Conservation (phyloP, 192 early-diverging fungal species). For the Martensiomyces pterosporus region DNA sequence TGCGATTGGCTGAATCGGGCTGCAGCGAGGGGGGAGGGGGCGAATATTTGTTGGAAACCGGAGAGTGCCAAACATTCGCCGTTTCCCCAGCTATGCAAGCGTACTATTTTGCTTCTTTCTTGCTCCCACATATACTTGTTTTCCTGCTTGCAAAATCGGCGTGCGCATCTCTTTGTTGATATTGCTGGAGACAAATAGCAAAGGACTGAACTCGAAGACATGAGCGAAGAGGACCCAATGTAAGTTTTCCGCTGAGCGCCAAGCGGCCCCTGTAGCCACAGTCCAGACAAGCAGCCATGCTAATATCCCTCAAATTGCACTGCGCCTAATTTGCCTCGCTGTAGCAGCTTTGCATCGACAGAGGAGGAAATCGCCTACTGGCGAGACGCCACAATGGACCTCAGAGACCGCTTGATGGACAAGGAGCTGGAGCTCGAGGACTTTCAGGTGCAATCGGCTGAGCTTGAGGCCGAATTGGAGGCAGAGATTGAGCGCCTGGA, state of each 20-base stretch:
- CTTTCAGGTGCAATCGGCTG: slow-evolving; percentile 62
- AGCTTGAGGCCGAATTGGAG: slow-evolving; percentile 69
- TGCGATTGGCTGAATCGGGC: too few relatives aligned
- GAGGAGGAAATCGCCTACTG: slow-evolving; percentile 71
- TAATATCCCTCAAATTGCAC: too few relatives aligned
- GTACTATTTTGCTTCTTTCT: too few relatives aligned
- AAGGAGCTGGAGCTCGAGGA: slow-evolving; percentile 61
- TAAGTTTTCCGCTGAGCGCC: too few relatives aligned
- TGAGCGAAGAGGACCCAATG: slow-evolving; percentile 25
- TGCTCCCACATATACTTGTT: not conserved
- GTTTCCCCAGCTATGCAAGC: too few relatives aligned
- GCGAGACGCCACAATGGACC: slow-evolving; percentile 48
- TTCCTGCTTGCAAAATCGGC: not conserved
- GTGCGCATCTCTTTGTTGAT: not conserved
- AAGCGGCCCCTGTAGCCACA: slow-evolving; percentile 9
- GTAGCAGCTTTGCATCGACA: slow-evolving; percentile 48
- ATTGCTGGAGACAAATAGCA: too few relatives aligned
- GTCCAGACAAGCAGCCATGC: too few relatives aligned
- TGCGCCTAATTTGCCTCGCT: too few relatives aligned
- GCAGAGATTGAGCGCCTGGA: slow-evolving; percentile 68
- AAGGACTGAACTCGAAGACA: too few relatives aligned
- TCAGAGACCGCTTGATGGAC: slow-evolving; percentile 54
- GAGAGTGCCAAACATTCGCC: too few relatives aligned
- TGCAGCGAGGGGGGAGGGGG: too few relatives aligned
- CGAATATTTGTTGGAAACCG: too few relatives aligned